Conservation (phyloP, 2,329 filamentous ascomycete species). For the Trichoderma sp. region DNA sequence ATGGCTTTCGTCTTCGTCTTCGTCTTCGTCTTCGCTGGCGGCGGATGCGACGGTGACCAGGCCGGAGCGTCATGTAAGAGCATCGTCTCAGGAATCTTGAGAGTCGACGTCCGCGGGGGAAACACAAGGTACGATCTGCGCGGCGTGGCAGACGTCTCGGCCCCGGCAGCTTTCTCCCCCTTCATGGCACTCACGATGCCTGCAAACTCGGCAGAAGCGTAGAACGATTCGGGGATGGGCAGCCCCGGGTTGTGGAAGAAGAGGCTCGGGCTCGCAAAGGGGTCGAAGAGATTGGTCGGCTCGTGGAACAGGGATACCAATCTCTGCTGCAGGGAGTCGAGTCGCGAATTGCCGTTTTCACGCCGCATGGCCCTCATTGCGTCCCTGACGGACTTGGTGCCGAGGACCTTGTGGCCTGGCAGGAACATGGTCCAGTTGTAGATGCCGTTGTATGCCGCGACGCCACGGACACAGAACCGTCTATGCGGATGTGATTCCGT, state of each 20-base stretch:
- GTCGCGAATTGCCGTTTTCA: slow-evolving; percentile 29
- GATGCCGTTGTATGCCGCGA: slow-evolving; percentile 57
- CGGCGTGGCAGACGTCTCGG: slow-evolving; percentile 28
- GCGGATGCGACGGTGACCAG: not conserved
- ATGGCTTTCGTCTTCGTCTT: not conserved
- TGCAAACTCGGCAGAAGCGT: slow-evolving; percentile 31
- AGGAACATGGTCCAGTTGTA: slow-evolving; percentile 64
- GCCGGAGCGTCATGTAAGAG: slow-evolving; percentile 44
- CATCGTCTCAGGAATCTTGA: slow-evolving; percentile 49
- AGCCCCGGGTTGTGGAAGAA: slow-evolving; percentile 56
- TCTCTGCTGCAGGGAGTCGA: slow-evolving; percentile 37
- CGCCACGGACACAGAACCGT: slow-evolving; percentile 48
- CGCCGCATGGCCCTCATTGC: not conserved
- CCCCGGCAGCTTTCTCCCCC: slow-evolving; percentile 21
- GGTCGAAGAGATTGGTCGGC: slow-evolving; percentile 53
- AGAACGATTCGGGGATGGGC: slow-evolving; percentile 44
- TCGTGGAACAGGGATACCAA: slow-evolving; percentile 44
- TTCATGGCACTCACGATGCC: slow-evolving; percentile 27
- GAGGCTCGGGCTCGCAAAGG: slow-evolving; percentile 56
- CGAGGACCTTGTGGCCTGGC: slow-evolving; percentile 48
- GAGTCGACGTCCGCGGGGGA: slow-evolving; percentile 45
- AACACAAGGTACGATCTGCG: slow-evolving; percentile 46
- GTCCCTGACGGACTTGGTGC: slow-evolving; percentile 16
- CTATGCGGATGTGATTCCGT: slow-evolving; percentile 49
- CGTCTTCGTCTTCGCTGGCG: not conserved